Base-by-base conservation (phyloP, 371 early-diverging fungal genomes). In the Ordospora colligata region DNA sequence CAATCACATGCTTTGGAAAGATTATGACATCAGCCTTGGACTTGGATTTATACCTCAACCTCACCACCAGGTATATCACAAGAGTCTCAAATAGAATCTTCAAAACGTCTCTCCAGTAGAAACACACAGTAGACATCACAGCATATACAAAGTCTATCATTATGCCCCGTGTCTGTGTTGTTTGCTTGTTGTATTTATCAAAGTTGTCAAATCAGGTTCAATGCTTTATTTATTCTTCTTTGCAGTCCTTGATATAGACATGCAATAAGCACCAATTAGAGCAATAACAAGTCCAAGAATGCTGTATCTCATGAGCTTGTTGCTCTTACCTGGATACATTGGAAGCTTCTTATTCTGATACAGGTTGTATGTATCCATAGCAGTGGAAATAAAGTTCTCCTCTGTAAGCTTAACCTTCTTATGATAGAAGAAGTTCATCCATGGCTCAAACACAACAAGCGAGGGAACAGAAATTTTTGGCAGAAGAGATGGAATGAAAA, bases 381-480 rank as follows among this genome's bases (percentile, higher is more conserved):
- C 68, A 10, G 21, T 32, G 25, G 76, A 42, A 11, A 51, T 64
- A 22, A 85, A 74, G 40, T 51, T 77, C 43, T 78, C 76, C 22
- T 66, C 64, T 10, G 65, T 37, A 2, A 81, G 21, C 44, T 68
- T 74, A 4, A 52, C 53, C 9, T 62, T 50, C 23, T 76, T 49
- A 27, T 78, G 65, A 47, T 73, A 84, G 74, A 85, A 86, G 3
- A 69, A 9, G 21, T 82, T 75, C 58, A 49, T 66, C 42, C 73
- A 45, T 49, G 86, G 85, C 53, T 86, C 80, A 76, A 79, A 86
- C 51, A 86, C 78, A 1, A 81, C 75, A 22, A 86, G 44, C 37
- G 74, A 27, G n/a, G 85, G 85, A 4, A 43, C 49, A 10, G 12
- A 25, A 0, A 85, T 32, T 0, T 49, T 51, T 10, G 80, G 80